Percentiles rank a stretch among this genome's conserved stretches.
These are phyloP conservation scores for Trametes cinnabarina DNA, from an alignment of 768 basidiomycete genomes.

Conservation along the genomic window DNA sequence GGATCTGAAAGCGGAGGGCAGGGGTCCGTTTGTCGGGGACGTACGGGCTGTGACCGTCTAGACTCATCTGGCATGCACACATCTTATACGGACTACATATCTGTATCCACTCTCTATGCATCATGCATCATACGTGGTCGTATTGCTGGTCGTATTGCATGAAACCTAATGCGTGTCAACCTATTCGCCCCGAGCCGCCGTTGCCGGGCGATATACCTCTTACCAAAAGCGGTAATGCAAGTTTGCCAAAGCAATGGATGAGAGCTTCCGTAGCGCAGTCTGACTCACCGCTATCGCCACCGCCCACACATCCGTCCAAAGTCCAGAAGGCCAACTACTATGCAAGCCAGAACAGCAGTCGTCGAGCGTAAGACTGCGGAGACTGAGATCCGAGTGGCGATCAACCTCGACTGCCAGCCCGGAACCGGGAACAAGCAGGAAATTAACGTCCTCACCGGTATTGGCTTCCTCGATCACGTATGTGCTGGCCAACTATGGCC, in stretches of 20 bases:
- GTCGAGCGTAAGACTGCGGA: constrained; percentile 87
- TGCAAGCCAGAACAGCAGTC: constrained; percentile 58
- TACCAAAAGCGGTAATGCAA: constrained; percentile 6
- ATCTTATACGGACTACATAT: no score
- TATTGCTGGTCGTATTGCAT: no score
- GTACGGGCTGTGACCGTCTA: not conserved
- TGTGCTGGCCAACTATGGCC: constrained; percentile 22
- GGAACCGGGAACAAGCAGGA: constrained; percentile 59
- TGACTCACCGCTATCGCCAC: constrained; percentile 11
- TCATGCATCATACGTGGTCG: no score
- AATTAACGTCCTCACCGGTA: constrained; percentile 88
- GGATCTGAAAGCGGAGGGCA: constrained; percentile 65
- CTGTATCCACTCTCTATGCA: no score
- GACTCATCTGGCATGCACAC: not conserved
- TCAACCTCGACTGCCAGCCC: constrained; percentile 79
- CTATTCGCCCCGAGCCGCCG: not conserved
- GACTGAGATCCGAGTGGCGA: constrained; percentile 79
- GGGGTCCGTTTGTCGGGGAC: constrained; percentile 47
- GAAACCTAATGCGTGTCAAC: not conserved
- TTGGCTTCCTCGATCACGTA: constrained; percentile 99
- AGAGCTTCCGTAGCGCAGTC: constrained; percentile 8
- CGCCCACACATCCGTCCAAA: not conserved
- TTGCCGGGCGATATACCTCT: not conserved
- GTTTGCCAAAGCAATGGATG: constrained; percentile 7
- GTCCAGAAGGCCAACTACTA: constrained; percentile 1